These are phyloP conservation scores for Cadophora gregata DNA, from an alignment of 2,329 filamentous ascomycete genomes.

Conservation along the genomic window DNA sequence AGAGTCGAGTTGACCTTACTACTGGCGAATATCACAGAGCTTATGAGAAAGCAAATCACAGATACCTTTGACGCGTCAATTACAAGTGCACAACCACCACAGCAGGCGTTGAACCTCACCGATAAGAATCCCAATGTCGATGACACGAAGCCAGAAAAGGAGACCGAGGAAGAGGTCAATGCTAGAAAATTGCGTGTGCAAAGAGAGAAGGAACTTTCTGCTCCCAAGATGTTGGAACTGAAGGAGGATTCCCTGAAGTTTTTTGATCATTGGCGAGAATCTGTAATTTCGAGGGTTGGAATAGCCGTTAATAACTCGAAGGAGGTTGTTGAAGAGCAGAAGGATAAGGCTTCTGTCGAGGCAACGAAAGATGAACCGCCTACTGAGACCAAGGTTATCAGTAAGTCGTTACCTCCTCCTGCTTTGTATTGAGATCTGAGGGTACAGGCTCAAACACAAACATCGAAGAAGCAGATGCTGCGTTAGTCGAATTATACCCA, in stretches of 20 bases:
- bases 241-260: conserved; percentile 72
- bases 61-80: conserved; percentile 55
- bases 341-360: conserved; percentile 41
- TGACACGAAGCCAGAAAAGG: conserved; percentile 40
- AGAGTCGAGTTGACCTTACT: conserved; percentile 56
- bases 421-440: conserved; percentile 1
- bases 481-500: conserved; percentile 58
- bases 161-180: conserved; percentile 44
- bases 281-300: conserved; percentile 71
- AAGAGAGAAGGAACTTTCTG: conserved; percentile 56
- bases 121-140: conserved; percentile 48
- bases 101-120: conserved; percentile 41
- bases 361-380: conserved; percentile 34
- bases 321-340: conserved; percentile 46
- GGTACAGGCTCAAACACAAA: conserved; percentile 45
- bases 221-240: conserved; percentile 63
- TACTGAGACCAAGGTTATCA: conserved; percentile 38
- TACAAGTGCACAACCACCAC: conserved; percentile 36
- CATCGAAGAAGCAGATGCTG: conserved; percentile 55
- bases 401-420: conserved; percentile 33
- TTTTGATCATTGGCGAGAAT: conserved; percentile 82
- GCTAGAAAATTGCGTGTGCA: conserved; percentile 42
- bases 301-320: conserved; percentile 66
- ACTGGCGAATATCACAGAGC: conserved; percentile 58
- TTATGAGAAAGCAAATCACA: conserved; percentile 58